A percentile compares a stretch with the other conserved stretches of the same genome.
These are phyloP conservation scores for Acanthamoeba divionensis DNA, from an alignment of 208 protist species.

Conservation along the genomic window DNA sequence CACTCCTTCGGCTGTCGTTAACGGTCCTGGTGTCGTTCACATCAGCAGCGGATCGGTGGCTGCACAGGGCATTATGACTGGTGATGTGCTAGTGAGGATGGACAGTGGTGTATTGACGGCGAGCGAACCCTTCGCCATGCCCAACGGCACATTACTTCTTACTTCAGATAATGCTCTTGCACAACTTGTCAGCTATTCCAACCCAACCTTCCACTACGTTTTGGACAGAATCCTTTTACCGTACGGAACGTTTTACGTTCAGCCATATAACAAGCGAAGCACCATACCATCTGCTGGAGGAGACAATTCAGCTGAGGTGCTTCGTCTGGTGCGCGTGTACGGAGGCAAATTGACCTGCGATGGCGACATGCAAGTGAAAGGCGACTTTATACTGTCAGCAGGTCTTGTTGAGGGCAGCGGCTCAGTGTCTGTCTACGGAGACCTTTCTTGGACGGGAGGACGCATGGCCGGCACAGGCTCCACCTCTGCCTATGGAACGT, in stretches of 20 bases:
- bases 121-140: background rate
- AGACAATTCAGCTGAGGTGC: too few relatives aligned
- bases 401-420: background rate
- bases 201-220: too few relatives aligned
- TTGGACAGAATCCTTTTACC: too few relatives aligned
- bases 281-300: too few relatives aligned
- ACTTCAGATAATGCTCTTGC: background rate
- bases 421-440: background rate
- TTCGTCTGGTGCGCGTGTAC: too few relatives aligned
- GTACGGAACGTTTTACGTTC: too few relatives aligned
- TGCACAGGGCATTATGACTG: background rate
- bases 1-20: background rate
- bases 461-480: background rate
- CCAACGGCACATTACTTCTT: conserved; percentile 11
- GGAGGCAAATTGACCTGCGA: too few relatives aligned
- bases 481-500: background rate
- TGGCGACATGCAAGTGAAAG: background rate
- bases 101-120: background rate
- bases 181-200: too few relatives aligned
- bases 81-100: background rate
- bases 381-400: background rate
- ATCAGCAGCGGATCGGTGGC: background rate
- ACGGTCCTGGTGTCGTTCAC: background rate
- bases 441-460: conserved; percentile 19
- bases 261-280: too few relatives aligned